Conservation (phyloP, 257 asterid genomes). For the Orobanche coerulescens region DNA sequence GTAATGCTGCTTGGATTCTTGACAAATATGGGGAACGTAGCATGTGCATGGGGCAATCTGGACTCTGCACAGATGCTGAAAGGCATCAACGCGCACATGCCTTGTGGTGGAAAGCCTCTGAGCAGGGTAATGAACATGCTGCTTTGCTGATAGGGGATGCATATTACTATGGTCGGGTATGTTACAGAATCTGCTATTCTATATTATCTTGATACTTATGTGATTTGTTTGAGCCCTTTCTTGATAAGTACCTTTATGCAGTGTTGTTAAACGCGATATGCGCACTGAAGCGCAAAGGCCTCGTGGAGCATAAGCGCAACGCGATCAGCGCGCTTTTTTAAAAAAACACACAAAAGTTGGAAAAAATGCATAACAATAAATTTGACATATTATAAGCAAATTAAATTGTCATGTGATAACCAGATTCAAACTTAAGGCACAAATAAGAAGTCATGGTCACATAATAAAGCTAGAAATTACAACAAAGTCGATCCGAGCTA, state of each 20-base stretch:
- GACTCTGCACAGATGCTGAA: conserved; percentile 83
- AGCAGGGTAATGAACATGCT: conserved; percentile 99
- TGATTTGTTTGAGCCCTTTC: background rate
- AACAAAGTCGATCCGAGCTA: too few species aligned
- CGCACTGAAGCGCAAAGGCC: too few species aligned
- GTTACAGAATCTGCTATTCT: conserved; percentile 19
- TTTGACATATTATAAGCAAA: too few species aligned
- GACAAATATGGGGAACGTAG: conserved; percentile 85
- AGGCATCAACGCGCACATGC: conserved; percentile 87
- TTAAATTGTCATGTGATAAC: too few species aligned
- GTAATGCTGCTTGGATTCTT: conserved; percentile 99
- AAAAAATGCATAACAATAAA: too few species aligned
- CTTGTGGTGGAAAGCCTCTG: conserved; percentile 99
- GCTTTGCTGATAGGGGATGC: conserved; percentile 98
- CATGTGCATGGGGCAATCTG: conserved; percentile 88
- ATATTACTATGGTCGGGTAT: conserved; percentile 94
- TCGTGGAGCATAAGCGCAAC: too few species aligned
- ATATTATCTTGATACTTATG: background rate
- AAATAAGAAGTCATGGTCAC: too few species aligned
- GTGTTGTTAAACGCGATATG: too few species aligned
- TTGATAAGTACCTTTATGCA: background rate
- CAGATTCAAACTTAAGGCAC: too few species aligned
- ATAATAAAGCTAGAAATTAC: too few species aligned
- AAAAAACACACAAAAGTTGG: too few species aligned
- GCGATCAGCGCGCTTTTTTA: too few species aligned